Percentiles rank a stretch among this genome's conserved stretches.
Evolutionary conservation across 805 yeast genomes (phyloP).

Genomic region (Starmerella gropengiesseri): DNA sequence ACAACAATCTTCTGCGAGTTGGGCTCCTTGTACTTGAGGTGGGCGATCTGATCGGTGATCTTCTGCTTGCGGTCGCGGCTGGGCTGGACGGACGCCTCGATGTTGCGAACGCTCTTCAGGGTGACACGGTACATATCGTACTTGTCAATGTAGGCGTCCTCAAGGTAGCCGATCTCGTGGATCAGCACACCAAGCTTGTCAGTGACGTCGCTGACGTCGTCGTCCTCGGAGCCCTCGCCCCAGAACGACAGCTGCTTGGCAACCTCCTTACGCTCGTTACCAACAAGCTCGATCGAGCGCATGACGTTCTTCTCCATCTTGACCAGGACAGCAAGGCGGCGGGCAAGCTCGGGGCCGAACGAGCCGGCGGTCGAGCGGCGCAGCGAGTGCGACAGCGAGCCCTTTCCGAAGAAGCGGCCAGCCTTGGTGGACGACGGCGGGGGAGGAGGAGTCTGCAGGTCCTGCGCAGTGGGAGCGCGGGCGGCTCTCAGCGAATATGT

Average conservation of each 20-base stretch:
- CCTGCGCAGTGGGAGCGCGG: constrained; percentile 96
- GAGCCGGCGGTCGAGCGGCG: constrained; percentile 83
- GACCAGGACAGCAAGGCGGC: constrained; percentile 81
- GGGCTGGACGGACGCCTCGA: constrained; percentile 96
- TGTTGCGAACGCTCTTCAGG: constrained; percentile 85
- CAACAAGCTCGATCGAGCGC: constrained; percentile 85
- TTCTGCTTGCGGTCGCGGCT: constrained; percentile 96
- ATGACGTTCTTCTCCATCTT: constrained; percentile 94
- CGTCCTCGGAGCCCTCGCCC: constrained; percentile 93
- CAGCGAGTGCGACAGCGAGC: constrained; percentile 35
- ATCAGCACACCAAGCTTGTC: constrained; percentile 93
- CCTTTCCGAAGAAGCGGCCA: constrained; percentile 80
- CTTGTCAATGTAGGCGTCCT: constrained; percentile 95
- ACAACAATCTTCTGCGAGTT: constrained; percentile 91
- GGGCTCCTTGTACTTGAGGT: constrained; percentile 96
- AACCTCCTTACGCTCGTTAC: constrained; percentile 88
- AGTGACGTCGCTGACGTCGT: constrained; percentile 91
- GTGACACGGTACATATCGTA: constrained; percentile 97
- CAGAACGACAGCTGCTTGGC: constrained; percentile 94
- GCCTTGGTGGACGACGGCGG: constrained; percentile 83
- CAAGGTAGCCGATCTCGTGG: constrained; percentile 94
- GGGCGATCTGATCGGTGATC: constrained; percentile 95
- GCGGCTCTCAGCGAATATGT: constrained; percentile 91
- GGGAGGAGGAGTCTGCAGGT: constrained; percentile 87
- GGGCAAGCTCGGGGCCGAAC: constrained; percentile 87